Conservation (phyloP, 495 filamentous ascomycete species). For the Podospora comata region DNA sequence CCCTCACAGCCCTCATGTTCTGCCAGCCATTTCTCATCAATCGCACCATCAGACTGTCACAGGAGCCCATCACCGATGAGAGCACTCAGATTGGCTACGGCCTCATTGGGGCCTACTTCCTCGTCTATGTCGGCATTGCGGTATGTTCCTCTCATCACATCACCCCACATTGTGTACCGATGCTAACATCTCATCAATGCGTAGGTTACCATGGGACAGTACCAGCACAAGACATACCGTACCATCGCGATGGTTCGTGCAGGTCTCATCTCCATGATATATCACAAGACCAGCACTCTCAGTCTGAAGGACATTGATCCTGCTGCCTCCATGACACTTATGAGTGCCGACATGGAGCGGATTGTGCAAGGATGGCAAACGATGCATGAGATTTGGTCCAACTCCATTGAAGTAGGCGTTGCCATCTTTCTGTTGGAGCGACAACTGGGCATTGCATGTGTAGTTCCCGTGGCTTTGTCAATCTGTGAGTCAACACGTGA, state of each 20-base stretch:
- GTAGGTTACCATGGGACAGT: constrained; percentile 47
- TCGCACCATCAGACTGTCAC: constrained; percentile 47
- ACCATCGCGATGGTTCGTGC: constrained; percentile 61
- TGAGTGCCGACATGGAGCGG: constrained; percentile 52
- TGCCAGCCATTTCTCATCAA: constrained; percentile 64
- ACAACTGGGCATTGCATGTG: constrained; percentile 53
- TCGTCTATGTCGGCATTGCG: constrained; percentile 61
- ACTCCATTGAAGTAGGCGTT: constrained; percentile 49
- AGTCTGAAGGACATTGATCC: constrained; percentile 46
- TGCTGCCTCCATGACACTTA: constrained; percentile 57
- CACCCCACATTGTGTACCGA: background rate
- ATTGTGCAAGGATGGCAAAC: constrained; percentile 37
- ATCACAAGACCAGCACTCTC: constrained; percentile 50
- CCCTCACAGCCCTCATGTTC: constrained; percentile 57
- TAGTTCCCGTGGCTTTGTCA: constrained; percentile 52
- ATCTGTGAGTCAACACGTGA: constrained; percentile 35
- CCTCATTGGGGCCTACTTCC: constrained; percentile 59
- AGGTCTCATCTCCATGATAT: constrained; percentile 56
- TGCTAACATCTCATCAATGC: background rate
- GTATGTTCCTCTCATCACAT: constrained; percentile 25
- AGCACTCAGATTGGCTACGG: constrained; percentile 53
- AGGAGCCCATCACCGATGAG: constrained; percentile 24
- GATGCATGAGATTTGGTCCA: constrained; percentile 49
- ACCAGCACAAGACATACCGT: constrained; percentile 57
- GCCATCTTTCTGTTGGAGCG: constrained; percentile 56